These are phyloP conservation scores for Bolboschoenus planiculmis DNA, from an alignment of 176 grass and related monocot species.

Conservation along the genomic window DNA sequence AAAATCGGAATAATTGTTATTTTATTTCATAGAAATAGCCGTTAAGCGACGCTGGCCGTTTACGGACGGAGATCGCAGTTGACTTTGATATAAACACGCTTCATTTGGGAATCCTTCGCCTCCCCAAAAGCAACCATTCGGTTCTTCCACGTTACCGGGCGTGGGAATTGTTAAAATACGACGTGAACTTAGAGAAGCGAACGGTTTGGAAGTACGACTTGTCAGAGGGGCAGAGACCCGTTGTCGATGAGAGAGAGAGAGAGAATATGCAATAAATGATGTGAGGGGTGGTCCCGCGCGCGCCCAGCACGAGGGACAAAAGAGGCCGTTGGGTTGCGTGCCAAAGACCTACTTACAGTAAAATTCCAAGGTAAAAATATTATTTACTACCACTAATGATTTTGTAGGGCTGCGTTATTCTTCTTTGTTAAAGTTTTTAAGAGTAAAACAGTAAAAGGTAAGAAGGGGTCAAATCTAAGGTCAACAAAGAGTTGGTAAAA, in stretches of 20 bases:
- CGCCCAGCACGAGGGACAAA: neutral
- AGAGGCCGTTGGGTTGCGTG: neutral
- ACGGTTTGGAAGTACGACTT: neutral
- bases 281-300: neutral
- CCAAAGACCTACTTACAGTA: neutral
- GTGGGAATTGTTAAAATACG: neutral
- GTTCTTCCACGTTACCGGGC: neutral
- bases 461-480: neutral
- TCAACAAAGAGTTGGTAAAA: neutral
- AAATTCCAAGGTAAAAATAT: neutral
- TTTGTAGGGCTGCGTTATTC: neutral
- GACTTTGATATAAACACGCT: neutral
- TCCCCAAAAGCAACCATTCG: neutral
- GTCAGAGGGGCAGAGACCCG: neutral
- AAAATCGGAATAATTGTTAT: neutral
- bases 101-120: neutral
- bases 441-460: neutral
- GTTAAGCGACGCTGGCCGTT: slow-evolving; percentile 12
- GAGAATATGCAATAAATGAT: neutral
- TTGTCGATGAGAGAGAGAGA: neutral
- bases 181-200: neutral
- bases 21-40: slow-evolving; percentile 8
- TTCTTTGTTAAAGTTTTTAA: neutral
- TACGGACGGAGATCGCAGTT: neutral
- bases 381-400: neutral